Conservation (phyloP, 2,329 filamentous ascomycete genomes). For the Fusarium sp. region DNA sequence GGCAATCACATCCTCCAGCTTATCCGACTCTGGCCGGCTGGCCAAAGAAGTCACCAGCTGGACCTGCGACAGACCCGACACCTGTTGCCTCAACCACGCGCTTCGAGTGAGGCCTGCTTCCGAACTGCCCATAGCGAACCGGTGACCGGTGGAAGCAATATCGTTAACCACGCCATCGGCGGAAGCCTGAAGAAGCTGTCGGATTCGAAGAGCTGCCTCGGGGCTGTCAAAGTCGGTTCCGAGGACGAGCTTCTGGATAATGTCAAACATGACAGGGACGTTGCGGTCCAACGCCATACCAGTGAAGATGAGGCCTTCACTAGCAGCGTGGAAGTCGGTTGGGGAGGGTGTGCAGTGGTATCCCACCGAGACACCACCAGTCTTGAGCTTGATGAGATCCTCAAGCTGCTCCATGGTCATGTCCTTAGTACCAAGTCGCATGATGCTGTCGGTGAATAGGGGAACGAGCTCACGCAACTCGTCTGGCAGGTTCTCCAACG, state of each 20-base stretch:
- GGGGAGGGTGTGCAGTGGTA: slow-evolving; percentile 86
- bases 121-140: slow-evolving; percentile 83
- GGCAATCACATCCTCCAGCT: slow-evolving; percentile 75
- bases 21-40: slow-evolving; percentile 71
- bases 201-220: slow-evolving; percentile 80
- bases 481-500: slow-evolving; percentile 78
- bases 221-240: slow-evolving; percentile 91
- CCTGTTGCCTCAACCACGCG: slow-evolving; percentile 79
- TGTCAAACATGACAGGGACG: slow-evolving; percentile 87
- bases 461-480: slow-evolving; percentile 86
- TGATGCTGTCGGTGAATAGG: slow-evolving; percentile 88
- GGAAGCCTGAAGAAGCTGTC: slow-evolving; percentile 84
- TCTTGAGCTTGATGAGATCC: slow-evolving; percentile 94
- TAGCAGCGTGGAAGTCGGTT: slow-evolving; percentile 70
- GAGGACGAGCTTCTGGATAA: slow-evolving; percentile 78
- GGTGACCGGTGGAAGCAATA: slow-evolving; percentile 88
- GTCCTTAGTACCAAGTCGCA: slow-evolving; percentile 88
- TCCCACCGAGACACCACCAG: slow-evolving; percentile 84
- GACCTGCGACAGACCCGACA: slow-evolving; percentile 89
- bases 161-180: slow-evolving; percentile 91
- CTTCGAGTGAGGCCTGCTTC: slow-evolving; percentile 78
- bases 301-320: slow-evolving; percentile 82
- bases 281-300: slow-evolving; percentile 92
- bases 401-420: slow-evolving; percentile 95
- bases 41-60: slow-evolving; percentile 83